Evolutionary conservation across 805 yeast species (phyloP).

Genomic region (Schizosaccharomyces osmophilus): DNA sequence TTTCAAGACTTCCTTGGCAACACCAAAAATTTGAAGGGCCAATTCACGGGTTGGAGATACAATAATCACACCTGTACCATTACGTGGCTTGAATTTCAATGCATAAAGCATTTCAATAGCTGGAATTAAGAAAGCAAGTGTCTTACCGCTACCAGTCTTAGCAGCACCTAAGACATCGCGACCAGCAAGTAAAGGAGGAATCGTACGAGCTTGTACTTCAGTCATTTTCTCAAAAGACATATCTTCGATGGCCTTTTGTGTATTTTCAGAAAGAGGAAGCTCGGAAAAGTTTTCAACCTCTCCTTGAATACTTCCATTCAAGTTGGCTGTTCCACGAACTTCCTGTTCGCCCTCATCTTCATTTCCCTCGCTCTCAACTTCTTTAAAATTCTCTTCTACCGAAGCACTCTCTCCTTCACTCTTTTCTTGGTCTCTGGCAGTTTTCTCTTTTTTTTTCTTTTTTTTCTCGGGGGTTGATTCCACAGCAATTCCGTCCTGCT

Average conservation of each 20-base stretch:
- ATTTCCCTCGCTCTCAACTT: neutral
- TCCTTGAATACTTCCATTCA: neutral
- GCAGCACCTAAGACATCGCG: conserved; percentile 98
- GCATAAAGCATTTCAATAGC: conserved; percentile 82
- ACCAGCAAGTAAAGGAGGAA: conserved; percentile 89
- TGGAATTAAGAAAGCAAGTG: conserved; percentile 83
- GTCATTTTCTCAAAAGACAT: conserved; percentile 92
- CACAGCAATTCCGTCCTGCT: neutral
- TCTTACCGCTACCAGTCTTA: conserved; percentile 95
- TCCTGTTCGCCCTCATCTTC: neutral
- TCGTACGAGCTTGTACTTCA: conserved; percentile 79
- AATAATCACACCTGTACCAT: conserved; percentile 90
- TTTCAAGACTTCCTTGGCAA: conserved; percentile 81
- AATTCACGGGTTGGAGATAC: conserved; percentile 95
- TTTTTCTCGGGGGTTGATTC: neutral
- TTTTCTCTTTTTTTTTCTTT: neutral
- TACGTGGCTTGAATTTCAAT: conserved; percentile 84
- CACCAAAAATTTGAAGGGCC: conserved; percentile 93
- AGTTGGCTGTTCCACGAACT: neutral
- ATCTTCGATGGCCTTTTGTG: conserved; percentile 51
- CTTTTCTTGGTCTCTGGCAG: neutral
- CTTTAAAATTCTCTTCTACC: neutral
- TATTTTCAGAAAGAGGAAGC: conserved; percentile 53
- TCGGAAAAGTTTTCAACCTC: conserved; percentile 17
- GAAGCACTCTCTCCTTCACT: neutral